Base-by-base conservation (phyloP, 78 protist species). In the Dictyostelium brefeldianum region DNA sequence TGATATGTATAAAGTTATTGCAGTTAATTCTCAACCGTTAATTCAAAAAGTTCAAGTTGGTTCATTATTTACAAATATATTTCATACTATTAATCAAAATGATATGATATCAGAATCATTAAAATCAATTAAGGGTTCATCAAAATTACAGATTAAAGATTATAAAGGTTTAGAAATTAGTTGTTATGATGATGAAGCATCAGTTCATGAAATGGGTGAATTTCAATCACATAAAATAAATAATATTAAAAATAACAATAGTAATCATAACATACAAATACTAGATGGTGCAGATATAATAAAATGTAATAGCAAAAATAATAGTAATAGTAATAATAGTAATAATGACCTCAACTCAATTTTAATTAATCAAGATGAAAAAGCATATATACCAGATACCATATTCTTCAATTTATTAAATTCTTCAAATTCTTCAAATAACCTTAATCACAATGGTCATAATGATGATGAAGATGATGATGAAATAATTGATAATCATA, bases 1-100 rank as follows among this genome's bases (percentile, higher is more conserved):
- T 41, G 92, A 87, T 17, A 50, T 87, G 64, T 87, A 87, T 77
- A 87, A 83, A 77, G 92, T 87, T 5, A 67, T 81, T 6, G 83
- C 92, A 48, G 46, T 87, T 57, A 77, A 81, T 84, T 59, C 81
- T 2, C 81, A 79, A 56, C 92, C 92, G 27, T 31, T 87, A 29
- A 62, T 87, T 64, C 78, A 87, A 57, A 56, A 75, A 31, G 79
- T 87, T 4, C 78, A 87, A 20, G 65, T 77, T 74, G 82, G 83
- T 10, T 51, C 78, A 6, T 67, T 83, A 1, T 73, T 83, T n/a
- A 57, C 56, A 5, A 65, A 54, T 41, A 80, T 83, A 10, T 53
- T 83, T 8, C 75, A 83, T 29, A 54, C 83, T 0, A 80, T 83
- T 51, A 73, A 69, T 25, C 91, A 83, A 46, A 36, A 46, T 6